phyloP scores from a whole-genome alignment of 805 yeast genomes.

The Candida caryicola region DNA sequence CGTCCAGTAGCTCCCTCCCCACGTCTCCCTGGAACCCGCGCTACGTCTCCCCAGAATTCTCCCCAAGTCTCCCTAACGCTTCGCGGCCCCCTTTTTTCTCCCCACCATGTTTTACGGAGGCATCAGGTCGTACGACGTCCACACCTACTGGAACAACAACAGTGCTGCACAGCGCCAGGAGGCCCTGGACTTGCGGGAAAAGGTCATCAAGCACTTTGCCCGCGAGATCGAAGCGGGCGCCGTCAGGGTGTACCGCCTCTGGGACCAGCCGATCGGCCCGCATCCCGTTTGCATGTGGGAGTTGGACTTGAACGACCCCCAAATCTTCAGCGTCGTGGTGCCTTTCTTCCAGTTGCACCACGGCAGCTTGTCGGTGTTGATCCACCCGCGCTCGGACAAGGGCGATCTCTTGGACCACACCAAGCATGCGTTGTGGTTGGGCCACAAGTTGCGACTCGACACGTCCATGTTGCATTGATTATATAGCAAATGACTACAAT shows the following conservation, averaged over 20 bases:
- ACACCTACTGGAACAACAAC: conserved; percentile 48
- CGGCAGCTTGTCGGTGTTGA: conserved; percentile 49
- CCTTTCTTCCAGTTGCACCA: conserved; percentile 55
- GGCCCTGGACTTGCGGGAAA: conserved; percentile 38
- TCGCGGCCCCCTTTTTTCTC: too few species aligned
- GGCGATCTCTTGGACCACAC: conserved; percentile 52
- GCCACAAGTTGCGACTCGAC: conserved; percentile 36
- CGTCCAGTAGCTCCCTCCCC: too few species aligned
- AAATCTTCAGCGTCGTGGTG: conserved; percentile 41
- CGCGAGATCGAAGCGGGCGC: conserved; percentile 40
- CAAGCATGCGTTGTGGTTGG: conserved; percentile 55
- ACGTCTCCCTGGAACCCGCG: too few species aligned
- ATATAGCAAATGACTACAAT: too few species aligned
- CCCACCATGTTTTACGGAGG: conserved; percentile 11
- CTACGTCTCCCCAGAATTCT: too few species aligned
- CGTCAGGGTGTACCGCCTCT: conserved; percentile 43
- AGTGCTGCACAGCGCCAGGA: conserved; percentile 29
- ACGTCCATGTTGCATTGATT: conserved; percentile 9
- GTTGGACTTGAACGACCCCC: conserved; percentile 48
- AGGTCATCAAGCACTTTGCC: conserved; percentile 41
- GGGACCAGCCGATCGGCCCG: conserved; percentile 54
- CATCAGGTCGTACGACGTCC: conserved; percentile 48
- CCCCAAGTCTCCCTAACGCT: too few species aligned
- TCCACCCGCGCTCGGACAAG: conserved; percentile 48
- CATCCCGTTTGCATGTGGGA: conserved; percentile 62